phyloP scores from a whole-genome alignment of 2,329 filamentous ascomycete genomes.

The Zalaria obscura region DNA sequence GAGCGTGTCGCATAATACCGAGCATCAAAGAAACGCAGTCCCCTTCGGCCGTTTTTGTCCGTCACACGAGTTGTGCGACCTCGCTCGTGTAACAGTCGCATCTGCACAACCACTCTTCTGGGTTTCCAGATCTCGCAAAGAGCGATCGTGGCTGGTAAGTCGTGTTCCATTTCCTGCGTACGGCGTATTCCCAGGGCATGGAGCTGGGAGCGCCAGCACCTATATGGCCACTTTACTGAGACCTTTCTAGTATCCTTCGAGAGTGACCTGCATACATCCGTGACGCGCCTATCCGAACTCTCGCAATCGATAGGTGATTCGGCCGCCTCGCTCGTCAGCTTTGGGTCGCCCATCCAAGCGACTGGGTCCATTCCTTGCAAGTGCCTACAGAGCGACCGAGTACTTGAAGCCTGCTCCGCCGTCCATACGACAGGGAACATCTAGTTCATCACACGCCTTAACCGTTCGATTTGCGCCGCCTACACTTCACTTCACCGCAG shows the following conservation, averaged over 20 bases:
- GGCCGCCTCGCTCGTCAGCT: conserved; percentile 11
- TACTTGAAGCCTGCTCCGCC: not conserved
- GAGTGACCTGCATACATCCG: conserved; percentile 28
- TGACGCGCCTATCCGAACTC: conserved; percentile 21
- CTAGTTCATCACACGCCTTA: not conserved
- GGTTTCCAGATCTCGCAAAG: conserved; percentile 24
- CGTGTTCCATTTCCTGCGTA: conserved; percentile 13
- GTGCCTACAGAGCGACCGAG: conserved; percentile 1
- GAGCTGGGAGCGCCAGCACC: conserved; percentile 20
- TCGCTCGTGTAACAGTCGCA: conserved; percentile 16
- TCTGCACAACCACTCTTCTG: conserved; percentile 33
- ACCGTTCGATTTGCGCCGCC: not conserved
- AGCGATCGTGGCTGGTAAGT: conserved; percentile 18
- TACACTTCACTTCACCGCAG: not conserved
- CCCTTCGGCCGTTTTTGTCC: conserved; percentile 7
- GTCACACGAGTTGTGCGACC: conserved; percentile 6
- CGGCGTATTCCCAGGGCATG: conserved; percentile 14
- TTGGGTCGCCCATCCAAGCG: conserved; percentile 7
- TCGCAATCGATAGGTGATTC: conserved; percentile 5
- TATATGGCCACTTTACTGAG: conserved; percentile 21
- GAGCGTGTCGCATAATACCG: conserved; percentile 18
- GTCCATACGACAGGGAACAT: not conserved
- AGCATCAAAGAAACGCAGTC: conserved; percentile 16
- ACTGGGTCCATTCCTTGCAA: conserved; percentile 2
- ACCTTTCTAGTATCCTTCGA: conserved; percentile 28